phyloP scores from a whole-genome alignment of 495 filamentous ascomycete genomes.

The Durotheca rogersii region DNA sequence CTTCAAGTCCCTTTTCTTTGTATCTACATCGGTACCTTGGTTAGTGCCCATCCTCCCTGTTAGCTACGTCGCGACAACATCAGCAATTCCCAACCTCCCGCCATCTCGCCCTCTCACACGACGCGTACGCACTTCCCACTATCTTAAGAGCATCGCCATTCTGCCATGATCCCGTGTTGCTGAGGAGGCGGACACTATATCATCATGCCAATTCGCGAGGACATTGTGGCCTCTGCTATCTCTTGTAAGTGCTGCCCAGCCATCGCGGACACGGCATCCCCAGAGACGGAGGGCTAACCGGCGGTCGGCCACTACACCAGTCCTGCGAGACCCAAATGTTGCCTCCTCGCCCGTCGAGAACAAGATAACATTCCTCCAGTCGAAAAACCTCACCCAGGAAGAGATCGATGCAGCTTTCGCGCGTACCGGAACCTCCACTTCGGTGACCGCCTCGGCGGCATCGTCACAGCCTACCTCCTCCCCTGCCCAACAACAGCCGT shows the following conservation, averaged over 20 bases:
- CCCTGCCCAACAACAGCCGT: constrained; percentile 57
- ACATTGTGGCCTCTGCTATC: constrained; percentile 80
- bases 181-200: constrained; percentile 21
- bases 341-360: constrained; percentile 90
- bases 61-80: constrained; percentile 19
- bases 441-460: constrained; percentile 51
- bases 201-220: constrained; percentile 78
- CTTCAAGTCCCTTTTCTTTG: neutral
- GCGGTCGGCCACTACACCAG: constrained; percentile 45
- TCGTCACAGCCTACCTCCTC: constrained; percentile 40
- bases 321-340: constrained; percentile 90
- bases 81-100: constrained; percentile 3
- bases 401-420: constrained; percentile 85
- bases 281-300: constrained; percentile 26
- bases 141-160: constrained; percentile 9
- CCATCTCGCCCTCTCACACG: too few relatives aligned
- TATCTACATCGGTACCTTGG: neutral
- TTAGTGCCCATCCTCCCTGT: neutral
- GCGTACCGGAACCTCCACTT: constrained; percentile 59
- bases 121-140: too few relatives aligned
- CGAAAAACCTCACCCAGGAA: constrained; percentile 95
- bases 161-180: constrained; percentile 21
- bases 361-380: constrained; percentile 86
- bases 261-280: constrained; percentile 26
- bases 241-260: constrained; percentile 55